Percentiles rank a stretch among this genome's conserved stretches.
These are phyloP conservation scores for Volvariella volvacea DNA, from an alignment of 1,284 basidiomycete species.

Conservation along the genomic window DNA sequence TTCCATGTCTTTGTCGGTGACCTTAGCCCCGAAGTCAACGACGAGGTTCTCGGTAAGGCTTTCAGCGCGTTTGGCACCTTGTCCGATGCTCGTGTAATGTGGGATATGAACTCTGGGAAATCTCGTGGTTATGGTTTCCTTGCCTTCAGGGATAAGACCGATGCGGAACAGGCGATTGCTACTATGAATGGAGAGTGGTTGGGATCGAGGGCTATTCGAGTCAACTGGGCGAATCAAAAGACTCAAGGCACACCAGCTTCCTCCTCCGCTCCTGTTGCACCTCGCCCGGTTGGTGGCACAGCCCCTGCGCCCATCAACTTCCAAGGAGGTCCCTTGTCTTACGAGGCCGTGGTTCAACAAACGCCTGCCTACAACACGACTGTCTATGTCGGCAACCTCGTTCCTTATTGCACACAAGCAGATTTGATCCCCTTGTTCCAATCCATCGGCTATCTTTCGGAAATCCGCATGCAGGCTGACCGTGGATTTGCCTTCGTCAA, in stretches of 20 bases:
- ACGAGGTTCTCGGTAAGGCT: slow-evolving; percentile 93
- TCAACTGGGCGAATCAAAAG: slow-evolving; percentile 99
- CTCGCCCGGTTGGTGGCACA: slow-evolving; percentile 26
- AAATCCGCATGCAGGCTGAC: slow-evolving; percentile 98
- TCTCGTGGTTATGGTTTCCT: slow-evolving; percentile 93
- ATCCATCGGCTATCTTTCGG: slow-evolving; percentile 94
- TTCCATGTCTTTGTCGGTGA: slow-evolving; percentile 99
- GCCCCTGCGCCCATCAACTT: slow-evolving; percentile 83
- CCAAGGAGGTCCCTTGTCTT: slow-evolving; percentile 79
- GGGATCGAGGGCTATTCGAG: slow-evolving; percentile 93
- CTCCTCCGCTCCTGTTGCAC: slow-evolving; percentile 33
- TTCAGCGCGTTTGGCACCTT: slow-evolving; percentile 93
- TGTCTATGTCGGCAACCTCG: slow-evolving; percentile 97
- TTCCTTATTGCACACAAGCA: slow-evolving; percentile 91
- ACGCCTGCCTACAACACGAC: slow-evolving; percentile 91
- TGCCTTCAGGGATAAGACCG: slow-evolving; percentile 92
- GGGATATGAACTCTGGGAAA: slow-evolving; percentile 99
- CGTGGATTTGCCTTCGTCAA: slow-evolving; percentile 98
- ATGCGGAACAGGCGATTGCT: slow-evolving; percentile 96
- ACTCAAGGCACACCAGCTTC: slow-evolving; percentile 61
- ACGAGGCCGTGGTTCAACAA: slow-evolving; percentile 83
- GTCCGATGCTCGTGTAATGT: slow-evolving; percentile 98
- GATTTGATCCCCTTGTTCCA: slow-evolving; percentile 96
- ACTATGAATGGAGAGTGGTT: slow-evolving; percentile 99
- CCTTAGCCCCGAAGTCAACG: slow-evolving; percentile 95